Conservation (phyloP, 768 basidiomycete genomes). For the Candolleomyces eurysporus region DNA sequence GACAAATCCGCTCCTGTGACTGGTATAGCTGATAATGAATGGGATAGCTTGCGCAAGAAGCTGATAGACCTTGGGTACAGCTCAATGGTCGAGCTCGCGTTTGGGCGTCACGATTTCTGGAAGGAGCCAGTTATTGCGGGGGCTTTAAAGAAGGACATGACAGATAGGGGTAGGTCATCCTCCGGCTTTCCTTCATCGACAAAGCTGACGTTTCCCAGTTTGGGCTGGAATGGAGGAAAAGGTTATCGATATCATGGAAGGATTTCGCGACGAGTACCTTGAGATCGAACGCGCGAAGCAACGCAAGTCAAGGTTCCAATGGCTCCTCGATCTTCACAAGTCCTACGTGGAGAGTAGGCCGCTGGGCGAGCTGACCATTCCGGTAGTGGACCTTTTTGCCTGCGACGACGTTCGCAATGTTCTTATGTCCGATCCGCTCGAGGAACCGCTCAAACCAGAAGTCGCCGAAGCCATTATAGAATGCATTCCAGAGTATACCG, state of each 20-base stretch:
- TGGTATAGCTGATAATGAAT: not conserved
- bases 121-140: not conserved
- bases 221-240: not conserved
- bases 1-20: not conserved
- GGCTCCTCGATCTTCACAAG: not conserved
- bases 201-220: not conserved
- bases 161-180: constrained; percentile 4
- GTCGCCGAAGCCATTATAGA: not conserved
- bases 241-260: not conserved
- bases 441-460: not conserved
- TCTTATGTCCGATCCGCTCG: not conserved
- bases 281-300: not conserved
- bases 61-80: not conserved
- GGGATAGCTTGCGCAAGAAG: not conserved
- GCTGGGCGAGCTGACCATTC: not conserved
- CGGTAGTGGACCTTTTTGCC: constrained; percentile 1
- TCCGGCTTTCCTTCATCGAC: not conserved
- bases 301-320: not conserved
- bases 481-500: not conserved
- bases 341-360: not conserved
- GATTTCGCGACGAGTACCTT: not conserved
- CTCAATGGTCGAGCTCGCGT: not conserved
- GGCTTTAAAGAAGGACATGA: constrained; percentile 6
- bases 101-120: not conserved
- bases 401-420: not conserved